These are phyloP conservation scores for Neurospora terricola DNA, from an alignment of 495 filamentous ascomycete species.

Conservation along the genomic window DNA sequence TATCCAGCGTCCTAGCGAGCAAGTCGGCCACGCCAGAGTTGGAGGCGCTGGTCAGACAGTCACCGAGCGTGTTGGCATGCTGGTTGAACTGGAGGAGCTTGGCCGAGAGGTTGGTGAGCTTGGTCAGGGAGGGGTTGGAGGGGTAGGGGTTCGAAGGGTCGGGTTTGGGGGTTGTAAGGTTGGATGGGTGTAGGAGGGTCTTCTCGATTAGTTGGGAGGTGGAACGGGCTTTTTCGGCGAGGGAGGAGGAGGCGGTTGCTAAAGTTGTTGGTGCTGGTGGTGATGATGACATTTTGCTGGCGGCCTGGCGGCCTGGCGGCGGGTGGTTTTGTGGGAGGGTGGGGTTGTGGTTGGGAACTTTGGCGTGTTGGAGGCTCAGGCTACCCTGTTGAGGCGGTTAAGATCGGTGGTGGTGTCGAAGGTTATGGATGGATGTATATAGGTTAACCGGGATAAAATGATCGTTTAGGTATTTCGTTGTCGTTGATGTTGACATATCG, in stretches of 20 bases:
- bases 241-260: background rate
- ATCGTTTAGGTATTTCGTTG: background rate
- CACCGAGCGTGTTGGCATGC: slow-evolving; percentile 1
- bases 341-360: background rate
- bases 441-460: background rate
- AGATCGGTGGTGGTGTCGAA: background rate
- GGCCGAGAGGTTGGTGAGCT: background rate
- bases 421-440: background rate
- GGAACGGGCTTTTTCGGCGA: background rate
- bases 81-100: slow-evolving; percentile 4
- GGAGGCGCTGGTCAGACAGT: background rate
- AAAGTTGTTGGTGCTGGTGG: background rate
- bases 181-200: background rate
- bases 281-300: background rate
- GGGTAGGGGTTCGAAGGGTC: background rate
- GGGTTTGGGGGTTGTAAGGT: background rate
- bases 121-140: background rate
- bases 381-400: background rate
- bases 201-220: background rate
- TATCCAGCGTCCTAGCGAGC: background rate
- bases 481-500: background rate
- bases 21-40: background rate
- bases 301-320: background rate
- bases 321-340: background rate
- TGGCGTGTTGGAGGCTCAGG: background rate